A percentile compares a stretch with the other conserved stretches of the same genome.
Evolutionary conservation across 2,329 filamentous ascomycete genomes (phyloP).

Genomic region (Stemphylium lycopersici): DNA sequence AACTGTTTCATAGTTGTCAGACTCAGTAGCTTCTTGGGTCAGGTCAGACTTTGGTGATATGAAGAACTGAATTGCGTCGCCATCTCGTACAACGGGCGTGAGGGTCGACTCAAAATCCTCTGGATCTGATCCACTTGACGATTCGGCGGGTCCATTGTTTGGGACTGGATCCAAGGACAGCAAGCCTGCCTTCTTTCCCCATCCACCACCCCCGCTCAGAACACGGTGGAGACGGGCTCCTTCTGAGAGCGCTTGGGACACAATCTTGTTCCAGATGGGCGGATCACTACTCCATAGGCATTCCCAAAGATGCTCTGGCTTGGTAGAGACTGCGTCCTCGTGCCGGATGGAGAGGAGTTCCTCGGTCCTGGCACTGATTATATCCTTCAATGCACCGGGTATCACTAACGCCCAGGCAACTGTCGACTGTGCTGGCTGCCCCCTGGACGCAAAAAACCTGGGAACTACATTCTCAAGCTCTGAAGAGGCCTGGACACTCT

Average conservation of each 20-base stretch:
- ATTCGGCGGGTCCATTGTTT: constrained; percentile 2
- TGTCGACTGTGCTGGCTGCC: constrained; percentile 56
- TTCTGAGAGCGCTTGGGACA: constrained; percentile 25
- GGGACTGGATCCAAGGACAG: constrained; percentile 73
- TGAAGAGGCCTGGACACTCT: constrained; percentile 66
- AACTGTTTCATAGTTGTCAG: constrained; percentile 3
- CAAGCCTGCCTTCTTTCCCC: constrained; percentile 80
- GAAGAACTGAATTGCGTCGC: constrained; percentile 62
- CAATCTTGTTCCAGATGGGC: constrained; percentile 26
- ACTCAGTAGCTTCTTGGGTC: background rate
- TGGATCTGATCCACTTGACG: constrained; percentile 11
- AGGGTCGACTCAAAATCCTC: constrained; percentile 49
- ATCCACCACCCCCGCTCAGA: constrained; percentile 83
- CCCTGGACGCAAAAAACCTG: constrained; percentile 57
- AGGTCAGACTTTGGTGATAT: constrained; percentile 22
- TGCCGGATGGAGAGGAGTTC: constrained; percentile 10
- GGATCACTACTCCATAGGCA: constrained; percentile 30
- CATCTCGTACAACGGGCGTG: constrained; percentile 65
- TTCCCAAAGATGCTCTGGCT: constrained; percentile 15
- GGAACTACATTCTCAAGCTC: constrained; percentile 73
- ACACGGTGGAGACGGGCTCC: constrained; percentile 54
- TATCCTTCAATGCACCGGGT: constrained; percentile 43
- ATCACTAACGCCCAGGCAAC: constrained; percentile 77
- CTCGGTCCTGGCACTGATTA: constrained; percentile 6
- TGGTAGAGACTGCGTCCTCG: background rate